Base-by-base conservation (phyloP, 768 basidiomycete species). In the Kwoniella pini region DNA sequence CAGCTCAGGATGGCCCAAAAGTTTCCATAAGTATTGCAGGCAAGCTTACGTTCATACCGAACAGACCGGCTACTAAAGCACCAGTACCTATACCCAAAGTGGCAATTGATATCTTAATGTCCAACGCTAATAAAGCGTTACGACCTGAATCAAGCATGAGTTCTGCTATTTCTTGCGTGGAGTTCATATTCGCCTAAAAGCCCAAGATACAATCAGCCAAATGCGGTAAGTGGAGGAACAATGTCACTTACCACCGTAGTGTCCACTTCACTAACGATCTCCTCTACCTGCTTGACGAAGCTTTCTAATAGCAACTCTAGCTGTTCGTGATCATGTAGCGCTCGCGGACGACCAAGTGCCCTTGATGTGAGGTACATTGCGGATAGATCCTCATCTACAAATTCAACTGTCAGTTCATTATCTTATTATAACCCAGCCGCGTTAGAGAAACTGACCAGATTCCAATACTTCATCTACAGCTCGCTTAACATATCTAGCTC, bases 81-180 rank as follows among this genome's bases (percentile, higher is more conserved):
- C 94, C 93, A 27, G 87, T 84, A 11, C 94, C 94, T 59, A 98
- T 83, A 0, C 95, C 95, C 80, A 97, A 86, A 0, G 95, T 98
- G 33, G 85, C 85, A 60, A 98, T 97, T n/a, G 92, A 94, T 12
- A 96, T 86, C 88, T 93, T 88, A 40, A 98, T 82, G 79, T 97
- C 94, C 31, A 98, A 84, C 45, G 91, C 90, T 21, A 98, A 82
- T 15, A 98, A 82, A 4, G 89, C 85, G 70, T 98, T 98, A 48
- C 95, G 88, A 80, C 96, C 96, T 48, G 93, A 89, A 77, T 98
- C 95, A 39, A 98, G 83, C 71, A 97, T 92, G 60, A 98, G 83
- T 78, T 98, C 95, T 1, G 95, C 91, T 54, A 98, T 97, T 80
- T 98, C 95, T 81, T 97, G 95, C 0, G 95, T 98, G 12, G 93